Evolutionary conservation across 1,284 basidiomycete species (phyloP).

Genomic region (Cutaneotrichosporon cyanovorans): DNA sequence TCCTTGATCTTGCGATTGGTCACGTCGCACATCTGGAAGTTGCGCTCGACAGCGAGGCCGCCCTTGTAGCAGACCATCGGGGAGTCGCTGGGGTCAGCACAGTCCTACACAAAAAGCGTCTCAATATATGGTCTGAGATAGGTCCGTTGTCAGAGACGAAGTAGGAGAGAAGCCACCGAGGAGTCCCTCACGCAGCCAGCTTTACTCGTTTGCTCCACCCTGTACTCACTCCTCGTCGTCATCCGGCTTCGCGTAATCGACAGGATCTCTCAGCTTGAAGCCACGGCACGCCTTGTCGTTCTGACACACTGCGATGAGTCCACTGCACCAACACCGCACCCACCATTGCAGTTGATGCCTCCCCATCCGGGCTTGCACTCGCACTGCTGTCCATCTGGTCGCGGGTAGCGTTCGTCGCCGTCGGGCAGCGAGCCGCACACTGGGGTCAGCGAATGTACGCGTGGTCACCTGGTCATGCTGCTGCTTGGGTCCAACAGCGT

Average conservation of each 20-base stretch:
- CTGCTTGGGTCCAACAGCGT: too few relatives aligned
- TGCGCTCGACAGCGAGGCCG: slow-evolving; percentile 81
- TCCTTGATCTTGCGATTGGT: slow-evolving; percentile 88
- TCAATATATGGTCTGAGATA: too few relatives aligned
- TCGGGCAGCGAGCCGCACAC: slow-evolving; percentile 88
- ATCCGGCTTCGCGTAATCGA: slow-evolving; percentile 32
- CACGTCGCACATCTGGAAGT: slow-evolving; percentile 96
- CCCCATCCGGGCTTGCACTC: slow-evolving; percentile 89
- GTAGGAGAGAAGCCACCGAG: too few relatives aligned
- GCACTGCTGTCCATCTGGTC: slow-evolving; percentile 68
- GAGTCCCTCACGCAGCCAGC: too few relatives aligned
- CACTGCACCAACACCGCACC: background rate
- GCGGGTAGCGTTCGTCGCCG: slow-evolving; percentile 71
- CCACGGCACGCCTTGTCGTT: slow-evolving; percentile 66
- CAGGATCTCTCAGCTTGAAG: slow-evolving; percentile 55
- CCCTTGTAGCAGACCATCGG: slow-evolving; percentile 87
- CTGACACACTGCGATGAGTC: slow-evolving; percentile 64
- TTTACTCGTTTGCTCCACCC: too few relatives aligned
- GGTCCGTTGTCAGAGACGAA: too few relatives aligned
- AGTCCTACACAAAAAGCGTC: too few relatives aligned
- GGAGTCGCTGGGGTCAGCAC: slow-evolving; percentile 25
- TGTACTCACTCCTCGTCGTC: slow-evolving; percentile 45
- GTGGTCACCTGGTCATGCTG: too few relatives aligned
- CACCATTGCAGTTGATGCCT: slow-evolving; percentile 94
- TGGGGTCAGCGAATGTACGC: slow-evolving; percentile 32